Conservation (phyloP, 352 stramenopile species). For the Saprolegnia parasitica region DNA sequence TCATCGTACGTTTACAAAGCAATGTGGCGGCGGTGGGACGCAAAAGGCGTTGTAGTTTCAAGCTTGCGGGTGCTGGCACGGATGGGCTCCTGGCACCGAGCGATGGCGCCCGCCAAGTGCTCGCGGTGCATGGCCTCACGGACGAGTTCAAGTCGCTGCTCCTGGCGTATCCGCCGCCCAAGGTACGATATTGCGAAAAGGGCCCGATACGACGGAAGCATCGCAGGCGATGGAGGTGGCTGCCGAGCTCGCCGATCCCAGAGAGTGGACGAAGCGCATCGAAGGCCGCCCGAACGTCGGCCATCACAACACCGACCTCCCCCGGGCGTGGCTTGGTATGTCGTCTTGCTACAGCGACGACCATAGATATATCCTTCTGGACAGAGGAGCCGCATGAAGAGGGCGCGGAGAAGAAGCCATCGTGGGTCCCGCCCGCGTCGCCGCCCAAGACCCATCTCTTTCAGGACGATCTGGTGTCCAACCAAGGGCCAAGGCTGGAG, state of each 20-base stretch:
- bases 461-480: background rate
- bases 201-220: background rate
- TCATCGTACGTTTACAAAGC: conserved; percentile 3
- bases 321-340: conserved; percentile 11
- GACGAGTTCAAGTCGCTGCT: conserved; percentile 19
- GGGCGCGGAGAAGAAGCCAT: background rate
- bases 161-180: conserved; percentile 12
- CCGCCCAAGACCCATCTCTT: background rate
- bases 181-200: background rate
- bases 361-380: no score
- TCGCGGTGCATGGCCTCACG: conserved; percentile 3
- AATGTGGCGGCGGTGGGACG: background rate
- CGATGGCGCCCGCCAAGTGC: conserved; percentile 12
- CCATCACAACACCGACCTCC: conserved; percentile 1
- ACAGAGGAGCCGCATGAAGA: background rate
- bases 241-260: background rate
- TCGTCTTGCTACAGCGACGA: no score
- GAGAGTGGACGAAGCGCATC: conserved; percentile 18
- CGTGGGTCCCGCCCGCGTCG: conserved; percentile 7
- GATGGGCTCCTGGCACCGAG: conserved; percentile 21
- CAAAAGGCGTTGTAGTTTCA: conserved; percentile 12
- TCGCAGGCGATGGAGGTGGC: background rate
- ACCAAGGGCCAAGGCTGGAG: background rate
- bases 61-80: conserved; percentile 10
- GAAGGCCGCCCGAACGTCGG: background rate